These are phyloP conservation scores for Ophiostoma quercus DNA, from an alignment of 2,329 filamentous ascomycete species.

Conservation along the genomic window DNA sequence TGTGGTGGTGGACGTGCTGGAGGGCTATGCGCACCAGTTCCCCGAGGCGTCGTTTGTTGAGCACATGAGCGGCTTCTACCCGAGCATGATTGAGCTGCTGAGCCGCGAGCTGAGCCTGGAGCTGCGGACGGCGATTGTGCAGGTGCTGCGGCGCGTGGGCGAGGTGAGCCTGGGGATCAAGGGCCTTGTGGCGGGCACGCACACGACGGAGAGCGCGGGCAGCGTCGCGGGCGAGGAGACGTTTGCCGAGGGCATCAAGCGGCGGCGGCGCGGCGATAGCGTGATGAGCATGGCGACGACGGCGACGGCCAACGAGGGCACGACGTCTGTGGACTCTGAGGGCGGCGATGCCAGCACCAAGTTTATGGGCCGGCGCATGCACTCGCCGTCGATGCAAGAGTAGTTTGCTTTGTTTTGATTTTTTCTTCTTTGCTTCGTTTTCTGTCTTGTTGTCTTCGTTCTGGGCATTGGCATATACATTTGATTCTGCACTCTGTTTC, in stretches of 20 bases:
- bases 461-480: conserved; percentile 13
- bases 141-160: conserved; percentile 73
- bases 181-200: conserved; percentile 35
- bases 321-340: conserved; percentile 27
- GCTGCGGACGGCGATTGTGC: conserved; percentile 70
- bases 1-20: conserved; percentile 92
- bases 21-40: conserved; percentile 85
- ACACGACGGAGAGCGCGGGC: background rate
- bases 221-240: conserved; percentile 20
- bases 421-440: conserved; percentile 5
- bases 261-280: conserved; percentile 25
- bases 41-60: conserved; percentile 71
- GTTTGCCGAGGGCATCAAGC: background rate
- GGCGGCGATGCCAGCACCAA: conserved; percentile 30
- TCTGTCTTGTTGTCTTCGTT: conserved; percentile 7
- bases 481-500: background rate
- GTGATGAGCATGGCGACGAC: conserved; percentile 25
- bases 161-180: conserved; percentile 63
- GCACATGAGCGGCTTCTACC: conserved; percentile 79
- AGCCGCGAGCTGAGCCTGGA: conserved; percentile 76
- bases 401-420: background rate
- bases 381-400: conserved; percentile 17
- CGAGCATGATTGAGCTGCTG: conserved; percentile 75
- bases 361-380: conserved; percentile 28
- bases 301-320: conserved; percentile 18